Percentiles rank a stretch among this genome's conserved stretches.
These are phyloP conservation scores for Fusarium xylarioides DNA, from an alignment of 2,329 filamentous ascomycete genomes.

Conservation along the genomic window DNA sequence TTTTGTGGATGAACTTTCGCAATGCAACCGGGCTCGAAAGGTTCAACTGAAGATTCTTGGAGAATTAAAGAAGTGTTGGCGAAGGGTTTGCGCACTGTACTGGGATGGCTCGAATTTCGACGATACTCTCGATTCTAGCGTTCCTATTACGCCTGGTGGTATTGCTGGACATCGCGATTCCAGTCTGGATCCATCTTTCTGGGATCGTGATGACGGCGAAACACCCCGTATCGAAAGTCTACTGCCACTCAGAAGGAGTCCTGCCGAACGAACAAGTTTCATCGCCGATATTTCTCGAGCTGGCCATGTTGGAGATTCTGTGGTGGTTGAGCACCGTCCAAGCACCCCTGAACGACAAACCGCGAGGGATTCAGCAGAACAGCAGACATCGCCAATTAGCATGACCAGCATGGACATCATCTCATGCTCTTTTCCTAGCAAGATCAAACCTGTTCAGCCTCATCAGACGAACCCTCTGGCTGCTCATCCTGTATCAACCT, in stretches of 20 bases:
- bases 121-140: conserved; percentile 67
- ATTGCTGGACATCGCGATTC: conserved; percentile 69
- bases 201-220: conserved; percentile 56
- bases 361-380: conserved; percentile 30
- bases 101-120: conserved; percentile 82
- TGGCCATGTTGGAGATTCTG: conserved; percentile 57
- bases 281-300: conserved; percentile 57
- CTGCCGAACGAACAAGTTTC: conserved; percentile 50
- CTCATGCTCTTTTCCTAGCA: conserved; percentile 71
- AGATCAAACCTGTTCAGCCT: conserved; percentile 54
- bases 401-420: conserved; percentile 68
- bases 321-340: conserved; percentile 56
- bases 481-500: conserved; percentile 66
- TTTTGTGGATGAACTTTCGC: conserved; percentile 64
- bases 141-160: conserved; percentile 80
- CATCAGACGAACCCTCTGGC: conserved; percentile 55
- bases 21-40: conserved; percentile 56
- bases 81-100: conserved; percentile 85
- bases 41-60: conserved; percentile 83
- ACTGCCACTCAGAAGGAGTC: conserved; percentile 43
- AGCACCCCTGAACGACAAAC: conserved; percentile 56
- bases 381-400: conserved; percentile 61
- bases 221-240: conserved; percentile 57
- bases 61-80: conserved; percentile 97
- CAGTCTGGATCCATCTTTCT: conserved; percentile 63